Evolutionary conservation across 805 yeast genomes (phyloP), one percentile per base, ranked within the genome.

Genomic region (Lipomyces yamanashiensis): DNA sequence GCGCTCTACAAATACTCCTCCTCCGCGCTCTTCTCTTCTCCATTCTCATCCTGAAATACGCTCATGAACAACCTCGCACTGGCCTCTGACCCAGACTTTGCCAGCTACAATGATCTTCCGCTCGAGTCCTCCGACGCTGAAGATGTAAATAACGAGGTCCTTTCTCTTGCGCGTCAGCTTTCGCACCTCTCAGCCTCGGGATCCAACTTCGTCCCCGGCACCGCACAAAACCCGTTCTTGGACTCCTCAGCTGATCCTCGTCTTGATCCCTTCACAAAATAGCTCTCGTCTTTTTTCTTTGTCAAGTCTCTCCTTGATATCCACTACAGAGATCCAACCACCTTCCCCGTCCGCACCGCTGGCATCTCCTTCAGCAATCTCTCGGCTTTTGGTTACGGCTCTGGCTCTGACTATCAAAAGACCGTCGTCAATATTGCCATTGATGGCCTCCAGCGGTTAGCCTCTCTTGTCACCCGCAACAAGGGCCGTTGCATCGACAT

Each of bases 401-500:
- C 84, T 17, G 82, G 84, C 36, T 84, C 88, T 5, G 90, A 86
- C 72, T 88, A 85, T 74, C 92, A 87, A 73, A 76, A 85, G 9
- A 87, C 87, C 1, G 83, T 85, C 3, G 70, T 80, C n/a, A 87
- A 85, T 70, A 66, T 75, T 7, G 76, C 77, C 1, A 36, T 59
- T 10, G 77, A 75, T 37, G 54, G 71, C 36, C 61, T 69, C 28
- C 67, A 72, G 41, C 69, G 74, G 69, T 79, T 80, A 12, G 54
- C 59, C 7, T 72, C 71, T 54, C 69, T 73, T 12, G 39, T 64
- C 45, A 28, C 59, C 39, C 48, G 55, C 33, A 55, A 71, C 62
- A 59, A 66, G 63, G 21, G 56, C 56, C 47, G 72, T 69, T 65
- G 71, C 64, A 64, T 74, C 67, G 60, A 73, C 67, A 62, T 72